Base-by-base conservation (phyloP, 805 yeast species). In the Huiozyma sinensis region DNA sequence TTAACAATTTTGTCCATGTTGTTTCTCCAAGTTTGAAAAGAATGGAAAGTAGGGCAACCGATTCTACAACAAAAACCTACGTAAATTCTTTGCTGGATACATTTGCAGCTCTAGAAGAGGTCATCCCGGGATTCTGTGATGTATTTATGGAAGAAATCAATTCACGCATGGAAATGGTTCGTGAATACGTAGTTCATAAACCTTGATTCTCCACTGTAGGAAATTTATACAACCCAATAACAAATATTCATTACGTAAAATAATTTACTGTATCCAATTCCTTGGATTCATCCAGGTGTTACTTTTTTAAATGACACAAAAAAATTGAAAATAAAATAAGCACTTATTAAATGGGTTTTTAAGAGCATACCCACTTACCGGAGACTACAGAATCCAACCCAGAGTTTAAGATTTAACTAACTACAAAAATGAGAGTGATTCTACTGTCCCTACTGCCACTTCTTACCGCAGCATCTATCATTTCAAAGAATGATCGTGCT, bases 81-180 rank as follows among this genome's bases (percentile, higher is more conserved):
- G 82, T 81, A 28, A 56, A 66, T 34, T 49, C 58, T 3, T 57
- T 83, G 41, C 64, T 67, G 33, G 53, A 61, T 6, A 61, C 60
- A 8, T 61, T 83, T 34, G 56, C 62, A 2, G 57, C 56, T 4
- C 69, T 72, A 31, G 88, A 83, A 52, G 46, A 53, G 24, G 56
- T 61, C 17, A 76, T 75, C 45, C 81, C 83, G 1, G 92, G 92
- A 0, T 66, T 83, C 38, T 64, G 77, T 40, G 79, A 75, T 45
- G 86, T 85, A 0, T 68, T 83, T 7, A 64, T 79, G 7, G 86
- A 83, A 58, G 90, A 83, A 55, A 61, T 81, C 9, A 65, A 68
- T 59, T 49, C 64, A 36, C 57, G 71, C 29, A 55, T 70, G 59
- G 61, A 55, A 28, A 44, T 51, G 36, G 56, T 57, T 28, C 55